Evolutionary conservation across 805 yeast genomes (phyloP).

Genomic region (Torulaspora delbrueckii): DNA sequence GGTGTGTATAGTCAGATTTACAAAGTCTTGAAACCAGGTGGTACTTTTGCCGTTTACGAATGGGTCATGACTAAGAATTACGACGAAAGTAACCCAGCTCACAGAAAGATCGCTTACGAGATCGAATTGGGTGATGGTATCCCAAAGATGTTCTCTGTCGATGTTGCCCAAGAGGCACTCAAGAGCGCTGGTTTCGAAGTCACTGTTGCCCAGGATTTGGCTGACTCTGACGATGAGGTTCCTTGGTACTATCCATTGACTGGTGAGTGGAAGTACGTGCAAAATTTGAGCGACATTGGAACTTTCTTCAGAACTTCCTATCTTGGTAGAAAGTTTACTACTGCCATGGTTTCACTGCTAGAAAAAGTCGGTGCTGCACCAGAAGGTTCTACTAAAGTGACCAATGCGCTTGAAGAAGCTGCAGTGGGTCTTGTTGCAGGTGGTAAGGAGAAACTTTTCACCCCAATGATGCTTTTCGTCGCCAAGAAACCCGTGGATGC

Average conservation of each 20-base stretch:
- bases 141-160: constrained; percentile 86
- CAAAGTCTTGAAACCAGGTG: constrained; percentile 96
- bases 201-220: constrained; percentile 71
- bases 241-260: constrained; percentile 98
- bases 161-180: constrained; percentile 85
- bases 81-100: constrained; percentile 81
- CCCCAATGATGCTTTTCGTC: constrained; percentile 96
- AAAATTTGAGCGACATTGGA: constrained; percentile 66
- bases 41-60: constrained; percentile 95
- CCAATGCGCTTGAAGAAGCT: constrained; percentile 92
- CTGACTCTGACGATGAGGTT: constrained; percentile 71
- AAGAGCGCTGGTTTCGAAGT: constrained; percentile 83
- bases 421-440: constrained; percentile 93
- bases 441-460: constrained; percentile 82
- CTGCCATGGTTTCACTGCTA: constrained; percentile 70
- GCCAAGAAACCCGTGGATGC: constrained; percentile 64
- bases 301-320: constrained; percentile 86
- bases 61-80: constrained; percentile 98
- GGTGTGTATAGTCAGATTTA: constrained; percentile 94
- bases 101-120: constrained; percentile 92
- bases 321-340: constrained; percentile 82
- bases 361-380: constrained; percentile 89
- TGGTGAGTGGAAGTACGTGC: constrained; percentile 89
- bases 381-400: constrained; percentile 84
- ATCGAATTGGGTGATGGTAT: constrained; percentile 98